Conservation (phyloP, 495 filamentous ascomycete genomes). For the Penicillium bovifimosum region DNA sequence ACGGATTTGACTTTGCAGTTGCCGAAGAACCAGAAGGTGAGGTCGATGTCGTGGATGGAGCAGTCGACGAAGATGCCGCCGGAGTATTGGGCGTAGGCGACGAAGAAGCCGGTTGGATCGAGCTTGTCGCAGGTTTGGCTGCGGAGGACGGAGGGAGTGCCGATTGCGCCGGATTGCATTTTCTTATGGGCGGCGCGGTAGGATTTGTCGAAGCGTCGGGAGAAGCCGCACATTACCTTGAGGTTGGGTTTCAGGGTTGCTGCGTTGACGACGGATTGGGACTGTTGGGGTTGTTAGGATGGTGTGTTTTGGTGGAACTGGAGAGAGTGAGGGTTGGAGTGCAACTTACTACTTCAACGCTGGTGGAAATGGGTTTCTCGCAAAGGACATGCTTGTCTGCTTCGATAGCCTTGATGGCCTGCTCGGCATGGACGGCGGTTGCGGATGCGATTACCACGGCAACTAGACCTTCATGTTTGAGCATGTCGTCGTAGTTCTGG, state of each 20-base stretch:
- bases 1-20: slow-evolving; percentile 45
- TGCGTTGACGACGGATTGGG: slow-evolving; percentile 47
- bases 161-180: slow-evolving; percentile 44
- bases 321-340: too few relatives aligned
- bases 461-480: slow-evolving; percentile 48
- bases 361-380: slow-evolving; percentile 51
- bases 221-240: slow-evolving; percentile 56
- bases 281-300: slow-evolving; percentile 27
- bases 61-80: slow-evolving; percentile 61
- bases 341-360: slow-evolving; percentile 45
- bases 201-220: slow-evolving; percentile 51
- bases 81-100: slow-evolving; percentile 49
- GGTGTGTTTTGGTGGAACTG: background rate
- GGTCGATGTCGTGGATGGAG: slow-evolving; percentile 54
- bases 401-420: slow-evolving; percentile 52
- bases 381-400: slow-evolving; percentile 51
- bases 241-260: slow-evolving; percentile 37
- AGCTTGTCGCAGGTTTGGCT: slow-evolving; percentile 54
- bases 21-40: slow-evolving; percentile 54
- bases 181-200: slow-evolving; percentile 49
- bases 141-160: slow-evolving; percentile 47
- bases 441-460: slow-evolving; percentile 49
- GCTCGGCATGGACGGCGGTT: slow-evolving; percentile 51
- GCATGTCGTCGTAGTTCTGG: slow-evolving; percentile 52
- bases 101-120: slow-evolving; percentile 51